Conservation (phyloP, 1,284 basidiomycete genomes). For the Microstroma glucosiphilum region DNA sequence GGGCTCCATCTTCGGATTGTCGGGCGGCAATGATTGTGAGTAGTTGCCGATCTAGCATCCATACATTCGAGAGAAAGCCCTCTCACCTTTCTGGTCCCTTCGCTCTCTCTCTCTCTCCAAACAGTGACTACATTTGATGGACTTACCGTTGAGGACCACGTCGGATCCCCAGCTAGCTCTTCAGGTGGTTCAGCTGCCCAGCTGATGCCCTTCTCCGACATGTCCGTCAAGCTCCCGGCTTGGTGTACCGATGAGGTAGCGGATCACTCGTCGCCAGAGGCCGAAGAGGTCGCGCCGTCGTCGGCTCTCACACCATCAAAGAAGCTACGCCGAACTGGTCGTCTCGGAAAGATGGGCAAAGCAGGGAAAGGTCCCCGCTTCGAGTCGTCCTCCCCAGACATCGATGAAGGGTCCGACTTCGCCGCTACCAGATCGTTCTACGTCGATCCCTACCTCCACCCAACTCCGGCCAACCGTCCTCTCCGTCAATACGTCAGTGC, state of each 20-base stretch:
- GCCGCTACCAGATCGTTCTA: not conserved
- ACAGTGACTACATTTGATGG: not conserved
- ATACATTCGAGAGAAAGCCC: not conserved
- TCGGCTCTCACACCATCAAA: not conserved
- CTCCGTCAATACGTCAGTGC: conserved; percentile 28
- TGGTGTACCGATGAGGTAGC: not conserved
- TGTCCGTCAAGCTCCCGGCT: not conserved
- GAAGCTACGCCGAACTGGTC: conserved; percentile 2
- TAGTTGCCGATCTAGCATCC: not conserved
- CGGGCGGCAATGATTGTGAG: not conserved
- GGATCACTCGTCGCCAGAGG: not conserved
- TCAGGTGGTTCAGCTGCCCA: not conserved
- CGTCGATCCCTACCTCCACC: conserved; percentile 6
- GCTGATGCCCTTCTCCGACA: not conserved
- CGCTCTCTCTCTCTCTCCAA: not conserved
- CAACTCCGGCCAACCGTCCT: conserved; percentile 11
- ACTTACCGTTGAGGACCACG: not conserved
- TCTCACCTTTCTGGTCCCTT: not conserved
- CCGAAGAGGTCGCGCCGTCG: conserved; percentile 9
- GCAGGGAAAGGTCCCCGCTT: not conserved
- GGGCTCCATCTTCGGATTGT: not conserved
- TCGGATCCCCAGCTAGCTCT: not conserved
- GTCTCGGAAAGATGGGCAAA: conserved; percentile 5
- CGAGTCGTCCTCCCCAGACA: not conserved
- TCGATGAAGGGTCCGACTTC: conserved; percentile 4